Percentiles rank a stretch among this genome's conserved stretches.
Conservation (phyloP, 495 filamentous ascomycete genomes). For the Daldinia childiae region DNA sequence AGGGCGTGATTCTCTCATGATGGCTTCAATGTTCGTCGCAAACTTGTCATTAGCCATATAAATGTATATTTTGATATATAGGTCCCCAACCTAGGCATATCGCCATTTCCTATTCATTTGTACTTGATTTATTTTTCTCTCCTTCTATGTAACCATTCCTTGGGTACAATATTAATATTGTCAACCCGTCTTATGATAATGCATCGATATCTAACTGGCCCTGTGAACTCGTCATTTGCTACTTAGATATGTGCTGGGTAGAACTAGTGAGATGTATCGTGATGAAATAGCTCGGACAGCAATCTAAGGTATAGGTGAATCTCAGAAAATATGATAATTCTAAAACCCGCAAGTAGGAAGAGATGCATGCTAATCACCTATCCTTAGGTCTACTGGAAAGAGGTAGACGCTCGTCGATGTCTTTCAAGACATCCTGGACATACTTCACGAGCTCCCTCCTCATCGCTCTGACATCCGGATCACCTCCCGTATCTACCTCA, state of each 20-base stretch:
- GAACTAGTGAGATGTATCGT: not conserved
- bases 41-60: not conserved
- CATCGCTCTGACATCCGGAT: slow-evolving; percentile 68
- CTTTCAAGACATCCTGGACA: slow-evolving; percentile 71
- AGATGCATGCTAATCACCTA: slow-evolving; percentile 19
- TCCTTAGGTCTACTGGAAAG: slow-evolving; percentile 15
- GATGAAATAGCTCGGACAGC: not conserved
- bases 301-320: not conserved
- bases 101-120: not conserved
- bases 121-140: not conserved
- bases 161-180: not conserved
- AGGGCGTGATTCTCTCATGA: no score
- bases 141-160: not conserved
- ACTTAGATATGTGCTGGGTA: not conserved
- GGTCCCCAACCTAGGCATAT: not conserved
- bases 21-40: no score
- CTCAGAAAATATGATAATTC: not conserved
- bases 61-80: not conserved
- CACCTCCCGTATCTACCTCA: slow-evolving; percentile 76
- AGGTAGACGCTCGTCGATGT: slow-evolving; percentile 62
- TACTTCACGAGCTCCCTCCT: slow-evolving; percentile 81
- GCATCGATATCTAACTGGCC: not conserved
- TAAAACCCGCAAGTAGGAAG: not conserved
- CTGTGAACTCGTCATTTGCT: not conserved
- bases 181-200: not conserved